Evolutionary conservation across 2,329 filamentous ascomycete genomes (phyloP), one percentile per base, ranked within the genome.

Genomic region (Aulographum hederae): DNA sequence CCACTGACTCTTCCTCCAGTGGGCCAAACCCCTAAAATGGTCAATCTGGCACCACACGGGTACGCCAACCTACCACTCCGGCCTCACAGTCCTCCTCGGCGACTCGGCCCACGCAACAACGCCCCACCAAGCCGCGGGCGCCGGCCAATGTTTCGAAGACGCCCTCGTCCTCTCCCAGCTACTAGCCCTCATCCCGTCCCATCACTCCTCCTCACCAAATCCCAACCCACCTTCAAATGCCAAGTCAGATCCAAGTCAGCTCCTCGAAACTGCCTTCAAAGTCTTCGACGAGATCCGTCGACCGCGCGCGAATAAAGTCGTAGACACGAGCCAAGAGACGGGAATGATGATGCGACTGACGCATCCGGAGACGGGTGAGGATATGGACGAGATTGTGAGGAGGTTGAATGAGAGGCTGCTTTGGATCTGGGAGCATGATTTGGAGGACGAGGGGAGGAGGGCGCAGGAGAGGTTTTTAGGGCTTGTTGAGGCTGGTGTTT

Each of bases 301-400:
- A 31, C 49, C 48, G 10, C 39, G 56, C 26, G 51, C 50, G 2
- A 52, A 59, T 39, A 39, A 43, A 23, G 39, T 53, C 18, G 49
- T 54, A 2, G 35, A 26, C 17, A 44, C 35, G 30, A 49, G 54
- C 16, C 36, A 47, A 19, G 38, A 48, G 26, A 48, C 46, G 3
- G 52, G 52, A 2, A 25, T 38, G 30, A 34, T 30, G 14, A 38
- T 36, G 23, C 36, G 39, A n/a, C 43, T 46, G 16, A 31, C 41
- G 6, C n/a, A 39, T 11, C 39, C 41, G 2, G 40, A 36, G 8
- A 25, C n/a, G 3, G 33, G 33, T 3, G 42, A 44, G 19, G 36
- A 48, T 31, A 34, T 40, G 15, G 26, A 26, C 2, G 35, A 32
- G 4, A 23, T 48, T 11, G 37, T 38, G 20, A 29, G 37, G 3